Evolutionary conservation across 2,329 filamentous ascomycete species (phyloP).

Genomic region (Claviceps sp.): DNA sequence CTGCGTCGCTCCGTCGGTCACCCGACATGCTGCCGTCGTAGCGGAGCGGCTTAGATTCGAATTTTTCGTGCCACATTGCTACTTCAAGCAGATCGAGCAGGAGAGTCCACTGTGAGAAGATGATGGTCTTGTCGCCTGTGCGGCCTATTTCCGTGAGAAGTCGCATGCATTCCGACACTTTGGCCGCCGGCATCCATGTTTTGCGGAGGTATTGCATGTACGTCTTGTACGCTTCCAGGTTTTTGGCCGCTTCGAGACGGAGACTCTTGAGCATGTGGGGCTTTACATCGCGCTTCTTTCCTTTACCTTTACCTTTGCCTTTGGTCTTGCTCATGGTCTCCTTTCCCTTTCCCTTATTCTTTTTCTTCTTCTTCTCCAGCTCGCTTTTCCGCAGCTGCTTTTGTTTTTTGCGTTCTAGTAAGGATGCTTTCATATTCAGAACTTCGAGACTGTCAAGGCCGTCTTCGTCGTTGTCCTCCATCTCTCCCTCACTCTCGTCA

Average conservation of each 20-base stretch:
- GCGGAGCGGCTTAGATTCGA: constrained; percentile 49
- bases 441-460: constrained; percentile 8
- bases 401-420: background rate
- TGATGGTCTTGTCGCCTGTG: constrained; percentile 52
- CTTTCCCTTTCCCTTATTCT: background rate
- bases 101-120: constrained; percentile 69
- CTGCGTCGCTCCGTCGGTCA: constrained; percentile 52
- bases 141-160: constrained; percentile 57
- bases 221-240: constrained; percentile 47
- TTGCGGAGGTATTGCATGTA: constrained; percentile 58
- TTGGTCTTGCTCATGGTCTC: constrained; percentile 9
- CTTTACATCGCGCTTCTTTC: constrained; percentile 30
- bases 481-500: constrained; percentile 19
- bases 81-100: constrained; percentile 62
- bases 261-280: constrained; percentile 47
- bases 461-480: constrained; percentile 8
- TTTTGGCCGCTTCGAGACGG: constrained; percentile 53
- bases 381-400: background rate
- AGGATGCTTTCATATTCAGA: constrained; percentile 9
- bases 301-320: constrained; percentile 23
- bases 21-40: constrained; percentile 74
- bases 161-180: constrained; percentile 65
- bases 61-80: constrained; percentile 50
- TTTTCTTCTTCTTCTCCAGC: background rate
- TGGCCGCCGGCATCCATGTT: constrained; percentile 64